phyloP scores from a whole-genome alignment of 2,329 filamentous ascomycete genomes.

The Phaeosphaeria sp. region DNA sequence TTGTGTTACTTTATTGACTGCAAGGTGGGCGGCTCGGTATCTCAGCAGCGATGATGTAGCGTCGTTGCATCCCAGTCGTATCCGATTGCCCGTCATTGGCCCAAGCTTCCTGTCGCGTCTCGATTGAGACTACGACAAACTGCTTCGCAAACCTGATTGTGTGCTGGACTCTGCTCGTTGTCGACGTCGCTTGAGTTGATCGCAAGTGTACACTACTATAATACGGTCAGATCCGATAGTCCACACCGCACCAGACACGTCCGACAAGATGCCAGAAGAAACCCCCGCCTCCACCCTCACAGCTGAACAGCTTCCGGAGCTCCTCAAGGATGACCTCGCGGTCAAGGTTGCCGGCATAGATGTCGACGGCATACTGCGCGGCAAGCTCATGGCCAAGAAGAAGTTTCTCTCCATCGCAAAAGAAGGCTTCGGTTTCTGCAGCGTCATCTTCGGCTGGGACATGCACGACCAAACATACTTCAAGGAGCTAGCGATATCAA shows the following conservation, averaged over 20 bases:
- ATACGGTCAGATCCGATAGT: neutral
- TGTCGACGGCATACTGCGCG: conserved; percentile 84
- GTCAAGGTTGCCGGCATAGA: conserved; percentile 91
- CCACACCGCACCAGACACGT: too few species aligned
- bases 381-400: conserved; percentile 89
- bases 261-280: conserved; percentile 16
- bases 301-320: conserved; percentile 66
- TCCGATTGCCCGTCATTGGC: conserved; percentile 37
- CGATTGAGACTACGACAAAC: conserved; percentile 7
- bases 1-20: conserved; percentile 4
- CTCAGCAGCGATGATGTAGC: conserved; percentile 20
- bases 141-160: conserved; percentile 15
- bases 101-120: conserved; percentile 25
- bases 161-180: neutral
- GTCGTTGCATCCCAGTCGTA: conserved; percentile 11
- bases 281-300: conserved; percentile 58
- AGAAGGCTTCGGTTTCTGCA: conserved; percentile 90
- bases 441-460: conserved; percentile 94
- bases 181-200: neutral
- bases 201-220: neutral
- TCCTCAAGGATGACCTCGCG: conserved; percentile 74
- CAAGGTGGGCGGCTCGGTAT: neutral
- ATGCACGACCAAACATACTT: conserved; percentile 95
- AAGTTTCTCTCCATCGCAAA: conserved; percentile 87
- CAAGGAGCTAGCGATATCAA: conserved; percentile 83